These are phyloP conservation scores for Coccomyxa sp. DNA, from an alignment of 139 green algal genomes.

Conservation along the genomic window DNA sequence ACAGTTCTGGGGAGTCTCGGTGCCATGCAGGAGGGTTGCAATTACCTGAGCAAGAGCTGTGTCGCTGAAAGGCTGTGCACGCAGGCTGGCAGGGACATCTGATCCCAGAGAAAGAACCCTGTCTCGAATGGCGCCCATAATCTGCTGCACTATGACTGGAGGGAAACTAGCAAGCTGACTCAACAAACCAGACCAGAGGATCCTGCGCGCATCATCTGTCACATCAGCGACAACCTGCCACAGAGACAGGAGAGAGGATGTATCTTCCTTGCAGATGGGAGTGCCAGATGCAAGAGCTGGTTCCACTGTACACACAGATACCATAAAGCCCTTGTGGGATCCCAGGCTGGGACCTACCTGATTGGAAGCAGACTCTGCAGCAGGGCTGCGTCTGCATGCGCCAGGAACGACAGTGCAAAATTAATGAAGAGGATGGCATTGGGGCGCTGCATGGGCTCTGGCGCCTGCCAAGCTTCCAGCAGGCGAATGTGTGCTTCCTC, in stretches of 20 bases:
- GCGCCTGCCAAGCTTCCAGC: constrained; percentile 28
- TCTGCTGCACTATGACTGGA: no score
- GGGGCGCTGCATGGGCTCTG: constrained; percentile 40
- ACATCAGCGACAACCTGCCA: background rate
- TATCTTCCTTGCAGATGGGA: background rate
- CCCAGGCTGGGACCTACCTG: background rate
- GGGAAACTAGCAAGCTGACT: background rate
- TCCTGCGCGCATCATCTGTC: background rate
- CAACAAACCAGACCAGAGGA: background rate
- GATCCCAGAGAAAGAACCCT: constrained; percentile 20
- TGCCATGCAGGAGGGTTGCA: background rate
- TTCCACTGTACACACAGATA: background rate
- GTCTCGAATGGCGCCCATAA: constrained; percentile 18
- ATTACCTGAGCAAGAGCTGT: constrained; percentile 35
- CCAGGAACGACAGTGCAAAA: constrained; percentile 41
- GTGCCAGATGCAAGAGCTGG: background rate
- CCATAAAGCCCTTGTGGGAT: background rate
- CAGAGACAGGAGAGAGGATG: background rate
- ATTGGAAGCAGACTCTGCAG: background rate
- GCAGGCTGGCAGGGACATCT: constrained; percentile 23
- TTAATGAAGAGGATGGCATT: constrained; percentile 44
- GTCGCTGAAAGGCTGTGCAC: constrained; percentile 45
- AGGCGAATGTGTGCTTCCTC: constrained; percentile 1
- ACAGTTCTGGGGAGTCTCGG: background rate
- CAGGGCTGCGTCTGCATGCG: constrained; percentile 16